These are phyloP conservation scores for Sarcodon aspratus DNA, from an alignment of 768 basidiomycete species.

Conservation along the genomic window DNA sequence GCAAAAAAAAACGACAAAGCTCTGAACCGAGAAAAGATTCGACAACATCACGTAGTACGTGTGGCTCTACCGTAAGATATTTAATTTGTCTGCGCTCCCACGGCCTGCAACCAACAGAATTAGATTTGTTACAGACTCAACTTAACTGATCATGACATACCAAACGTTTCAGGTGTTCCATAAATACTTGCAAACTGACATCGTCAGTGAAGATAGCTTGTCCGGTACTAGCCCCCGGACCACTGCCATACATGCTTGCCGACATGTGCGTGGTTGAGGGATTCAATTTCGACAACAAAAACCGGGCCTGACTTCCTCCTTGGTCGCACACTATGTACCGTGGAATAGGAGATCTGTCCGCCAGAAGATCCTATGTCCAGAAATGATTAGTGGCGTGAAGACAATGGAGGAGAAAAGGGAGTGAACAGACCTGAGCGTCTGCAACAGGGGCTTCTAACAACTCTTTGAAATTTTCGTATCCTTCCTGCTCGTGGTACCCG, in stretches of 20 bases:
- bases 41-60: background rate
- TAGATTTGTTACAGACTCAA: background rate
- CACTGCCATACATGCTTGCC: constrained; percentile 78
- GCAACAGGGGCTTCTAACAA: constrained; percentile 75
- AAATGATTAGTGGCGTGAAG: background rate
- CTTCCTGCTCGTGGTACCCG: constrained; percentile 97
- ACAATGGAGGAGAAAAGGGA: background rate
- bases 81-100: constrained; percentile 59
- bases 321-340: constrained; percentile 98
- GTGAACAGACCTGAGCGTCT: constrained; percentile 67
- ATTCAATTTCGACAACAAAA: constrained; percentile 91
- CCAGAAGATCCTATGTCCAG: constrained; percentile 72
- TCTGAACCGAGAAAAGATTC: background rate
- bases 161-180: constrained; percentile 93
- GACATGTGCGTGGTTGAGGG: constrained; percentile 98
- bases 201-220: constrained; percentile 98
- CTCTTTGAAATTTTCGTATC: constrained; percentile 97
- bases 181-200: constrained; percentile 94
- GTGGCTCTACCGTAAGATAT: background rate
- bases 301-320: constrained; percentile 96
- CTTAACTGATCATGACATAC: constrained; percentile 22
- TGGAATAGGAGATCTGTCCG: constrained; percentile 94
- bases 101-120: constrained; percentile 30
- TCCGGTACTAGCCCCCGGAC: constrained; percentile 53
- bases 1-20: no score